Base-by-base conservation (phyloP, 208 protist genomes). In the Blechomonas ayalai region DNA sequence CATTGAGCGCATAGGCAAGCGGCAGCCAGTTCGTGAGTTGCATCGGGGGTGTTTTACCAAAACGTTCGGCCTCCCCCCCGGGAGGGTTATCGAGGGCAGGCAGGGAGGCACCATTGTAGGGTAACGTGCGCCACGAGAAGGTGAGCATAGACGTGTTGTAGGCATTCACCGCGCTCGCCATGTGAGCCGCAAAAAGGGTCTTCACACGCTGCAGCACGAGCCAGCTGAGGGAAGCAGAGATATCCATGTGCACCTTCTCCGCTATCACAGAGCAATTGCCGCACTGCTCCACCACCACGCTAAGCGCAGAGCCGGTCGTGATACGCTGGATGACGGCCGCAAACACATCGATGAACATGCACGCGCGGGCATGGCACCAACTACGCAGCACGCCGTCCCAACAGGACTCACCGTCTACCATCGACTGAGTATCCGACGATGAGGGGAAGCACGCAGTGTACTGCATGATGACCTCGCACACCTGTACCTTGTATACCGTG, bases 1-100 rank as follows among this genome's bases (percentile, higher is more conserved):
- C 84, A 51, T 93, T 93, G 16, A 93, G 42, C 5, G 78, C 80
- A 54, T 90, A 89, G 10, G 84, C 76, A 20, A 93, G 67, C 23
- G 84, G 84, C 18, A 84, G 62, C 67, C 67, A 87, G 42, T 81
- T 61, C 32, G 71, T 33, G 34, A 93, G 73, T 38, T 28, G 40
- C 8, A 62, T 29, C n/a, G 65, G 65, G 7, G 45, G 41, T 7
- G 33, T 19, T 25, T 34, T 19, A 8, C 33, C 41, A 50, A 41
- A 32, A 64, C 40, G 15, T 65, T 53, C 19, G 62, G 59, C 7
- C 65, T 12, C 27, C 33, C 28, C 37, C 12, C 16, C 13, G 24
- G 34, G 22, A 6, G 28, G 16, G 37, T 7, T 23, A 8, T 19
- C 46, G 7, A 35, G 20, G 4, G 32, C 7, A 9, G 19, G 41